Evolutionary conservation across 306 rosid species (phyloP), one percentile per base, ranked within the genome.

Genomic region (Dalbergia cochinchinensis): DNA sequence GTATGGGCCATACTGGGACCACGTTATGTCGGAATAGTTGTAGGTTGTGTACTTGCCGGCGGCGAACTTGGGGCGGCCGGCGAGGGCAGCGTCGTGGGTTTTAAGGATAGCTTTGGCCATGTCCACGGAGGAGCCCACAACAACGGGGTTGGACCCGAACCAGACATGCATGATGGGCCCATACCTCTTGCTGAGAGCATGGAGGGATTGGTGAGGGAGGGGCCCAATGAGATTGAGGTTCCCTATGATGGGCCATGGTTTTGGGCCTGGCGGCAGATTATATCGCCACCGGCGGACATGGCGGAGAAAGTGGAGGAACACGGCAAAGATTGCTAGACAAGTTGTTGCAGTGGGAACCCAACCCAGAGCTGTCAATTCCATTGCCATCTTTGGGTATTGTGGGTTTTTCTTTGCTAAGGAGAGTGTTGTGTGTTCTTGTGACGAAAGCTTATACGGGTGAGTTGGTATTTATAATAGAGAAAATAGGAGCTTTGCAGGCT

Each of bases 181-280:
- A 13, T 92, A 86, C 8, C 88, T 90, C 33, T 20, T 48, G 33
- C 87, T 85, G 33, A 92, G 94, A 0, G 57, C 58, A 16, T 94
- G 88, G 71, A 94, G 9, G 50, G 97, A 92, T 0, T 13, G 87
- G 77, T 90, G 97, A 5, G 97, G 98, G 11, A 94, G 93, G 4
- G 87, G 0, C 19, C 97, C 92, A 7, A 94, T 92, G 11, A 94
- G 88, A 74, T 94, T 81, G 16, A 92, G 94, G 83, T 92, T 94
- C 20, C 98, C 98, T 34, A 94, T 86, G 5, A 94, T 54, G 34
- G 97, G 98, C 98, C 98, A 92, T 2, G 96, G 88, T 58, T 81
- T 91, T 67, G 98, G 97, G 33, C 98, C 98, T 6, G 94, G 97
- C 0, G 98, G 94, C 0, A 89, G 53, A 0, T 89, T 91, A 53